phyloP scores from a whole-genome alignment of 2,329 filamentous ascomycete species.

The Hypocreales sp. region DNA sequence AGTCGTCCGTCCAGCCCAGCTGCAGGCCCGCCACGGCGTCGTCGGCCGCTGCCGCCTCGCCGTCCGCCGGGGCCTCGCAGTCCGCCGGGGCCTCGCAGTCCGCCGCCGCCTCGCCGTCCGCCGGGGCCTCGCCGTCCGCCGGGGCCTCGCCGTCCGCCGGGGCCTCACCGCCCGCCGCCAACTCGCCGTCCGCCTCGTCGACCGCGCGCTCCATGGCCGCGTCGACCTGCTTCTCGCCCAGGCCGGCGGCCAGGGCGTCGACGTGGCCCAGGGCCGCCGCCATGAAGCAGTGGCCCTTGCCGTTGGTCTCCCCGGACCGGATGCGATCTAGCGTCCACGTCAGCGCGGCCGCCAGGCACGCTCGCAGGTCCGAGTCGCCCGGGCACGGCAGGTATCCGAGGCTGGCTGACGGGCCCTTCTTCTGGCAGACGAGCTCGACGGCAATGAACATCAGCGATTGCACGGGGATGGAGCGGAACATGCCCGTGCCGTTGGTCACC shows the following conservation, averaged over 20 bases:
- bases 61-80: too few species aligned
- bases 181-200: slow-evolving; percentile 11
- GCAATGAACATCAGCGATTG: slow-evolving; percentile 25
- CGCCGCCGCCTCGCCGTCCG: slow-evolving; percentile 13
- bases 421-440: slow-evolving; percentile 29
- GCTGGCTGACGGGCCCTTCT: slow-evolving; percentile 21
- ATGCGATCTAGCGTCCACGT: slow-evolving; percentile 18
- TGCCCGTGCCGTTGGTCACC: slow-evolving; percentile 22
- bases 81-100: slow-evolving; percentile 19
- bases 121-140: slow-evolving; percentile 3
- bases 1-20: slow-evolving; percentile 12
- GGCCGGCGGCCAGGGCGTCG: slow-evolving; percentile 15
- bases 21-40: slow-evolving; percentile 3
- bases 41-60: slow-evolving; percentile 3
- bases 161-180: slow-evolving; percentile 17
- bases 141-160: slow-evolving; percentile 13
- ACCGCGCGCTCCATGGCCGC: slow-evolving; percentile 12
- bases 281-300: slow-evolving; percentile 23
- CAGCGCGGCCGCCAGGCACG: slow-evolving; percentile 12
- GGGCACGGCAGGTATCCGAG: slow-evolving; percentile 14
- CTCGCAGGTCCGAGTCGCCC: slow-evolving; percentile 15
- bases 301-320: slow-evolving; percentile 26
- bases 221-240: slow-evolving; percentile 14
- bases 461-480: slow-evolving; percentile 24
- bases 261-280: slow-evolving; percentile 16